A percentile compares a stretch with the other conserved stretches of the same genome.
These are phyloP conservation scores for Fragaria iinumae DNA, from an alignment of 306 rosid genomes.

Conservation along the genomic window DNA sequence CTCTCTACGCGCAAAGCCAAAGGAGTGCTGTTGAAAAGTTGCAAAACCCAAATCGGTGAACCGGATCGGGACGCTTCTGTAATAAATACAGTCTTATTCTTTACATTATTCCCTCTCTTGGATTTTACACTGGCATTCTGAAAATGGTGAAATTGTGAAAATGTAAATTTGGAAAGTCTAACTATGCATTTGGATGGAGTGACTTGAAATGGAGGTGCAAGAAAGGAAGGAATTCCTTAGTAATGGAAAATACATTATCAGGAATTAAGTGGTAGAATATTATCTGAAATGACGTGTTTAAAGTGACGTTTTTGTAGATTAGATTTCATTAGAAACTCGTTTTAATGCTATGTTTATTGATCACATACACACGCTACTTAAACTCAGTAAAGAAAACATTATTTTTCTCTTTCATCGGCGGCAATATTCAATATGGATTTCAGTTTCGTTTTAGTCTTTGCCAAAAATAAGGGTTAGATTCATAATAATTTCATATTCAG, in stretches of 20 bases:
- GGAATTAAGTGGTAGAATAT: no score
- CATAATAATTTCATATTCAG: not conserved
- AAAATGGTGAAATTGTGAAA: not conserved
- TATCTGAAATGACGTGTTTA: no score
- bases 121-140: not conserved
- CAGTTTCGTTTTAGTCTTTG: no score
- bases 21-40: not conserved
- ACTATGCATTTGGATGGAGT: not conserved
- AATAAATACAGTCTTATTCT: not conserved
- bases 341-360: no score
- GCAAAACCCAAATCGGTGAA: not conserved
- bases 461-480: no score
- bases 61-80: constrained; percentile 12
- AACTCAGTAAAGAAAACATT: no score
- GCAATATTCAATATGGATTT: no score
- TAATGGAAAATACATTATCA: no score
- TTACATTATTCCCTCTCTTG: not conserved
- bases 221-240: not conserved
- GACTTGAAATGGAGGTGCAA: not conserved
- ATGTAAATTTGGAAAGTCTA: not conserved
- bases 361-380: no score
- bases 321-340: no score
- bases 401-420: no score
- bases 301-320: no score
- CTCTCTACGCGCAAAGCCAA: constrained; percentile 3